Percentiles rank a stretch among this genome's conserved stretches.
These are phyloP conservation scores for Schizosaccharomyces osmophilus DNA, from an alignment of 805 yeast genomes.

Conservation along the genomic window DNA sequence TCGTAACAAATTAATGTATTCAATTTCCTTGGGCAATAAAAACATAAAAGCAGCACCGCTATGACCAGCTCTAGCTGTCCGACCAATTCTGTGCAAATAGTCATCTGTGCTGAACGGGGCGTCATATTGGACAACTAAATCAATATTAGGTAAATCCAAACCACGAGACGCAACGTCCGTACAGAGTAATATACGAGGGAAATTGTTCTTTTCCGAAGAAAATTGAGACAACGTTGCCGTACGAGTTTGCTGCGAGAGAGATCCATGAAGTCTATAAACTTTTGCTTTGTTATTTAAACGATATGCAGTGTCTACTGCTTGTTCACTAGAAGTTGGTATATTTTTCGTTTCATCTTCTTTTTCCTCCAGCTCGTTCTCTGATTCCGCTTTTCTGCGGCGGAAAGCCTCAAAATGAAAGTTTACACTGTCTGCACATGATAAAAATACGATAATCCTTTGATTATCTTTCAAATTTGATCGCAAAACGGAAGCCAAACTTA, in stretches of 20 bases:
- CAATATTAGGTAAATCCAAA: slow-evolving; percentile 65
- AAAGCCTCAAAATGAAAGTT: slow-evolving; percentile 70
- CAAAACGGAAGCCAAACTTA: slow-evolving; percentile 46
- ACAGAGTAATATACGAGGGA: slow-evolving; percentile 46
- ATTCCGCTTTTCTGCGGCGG: background rate
- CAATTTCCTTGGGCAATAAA: slow-evolving; percentile 70
- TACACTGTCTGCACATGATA: slow-evolving; percentile 91
- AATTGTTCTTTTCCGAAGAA: slow-evolving; percentile 12
- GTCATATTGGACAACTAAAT: slow-evolving; percentile 74
- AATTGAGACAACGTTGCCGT: slow-evolving; percentile 50
- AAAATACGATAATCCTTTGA: slow-evolving; percentile 43
- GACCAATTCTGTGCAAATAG: slow-evolving; percentile 86
- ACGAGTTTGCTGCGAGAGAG: slow-evolving; percentile 62
- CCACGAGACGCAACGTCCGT: slow-evolving; percentile 98
- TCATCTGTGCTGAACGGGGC: slow-evolving; percentile 89
- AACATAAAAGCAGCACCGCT: slow-evolving; percentile 56
- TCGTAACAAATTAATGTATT: slow-evolving; percentile 22
- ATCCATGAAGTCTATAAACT: slow-evolving; percentile 66
- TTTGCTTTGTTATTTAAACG: slow-evolving; percentile 10
- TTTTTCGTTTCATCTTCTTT: slow-evolving; percentile 14
- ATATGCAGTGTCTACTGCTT: slow-evolving; percentile 18
- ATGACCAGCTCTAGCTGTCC: slow-evolving; percentile 95
- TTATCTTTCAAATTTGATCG: slow-evolving; percentile 7
- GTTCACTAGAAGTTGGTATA: slow-evolving; percentile 5
- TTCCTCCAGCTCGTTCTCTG: slow-evolving; percentile 15